Evolutionary conservation across 2,329 filamentous ascomycete genomes (phyloP).

Genomic region (Dothideomycetidae sp.): DNA sequence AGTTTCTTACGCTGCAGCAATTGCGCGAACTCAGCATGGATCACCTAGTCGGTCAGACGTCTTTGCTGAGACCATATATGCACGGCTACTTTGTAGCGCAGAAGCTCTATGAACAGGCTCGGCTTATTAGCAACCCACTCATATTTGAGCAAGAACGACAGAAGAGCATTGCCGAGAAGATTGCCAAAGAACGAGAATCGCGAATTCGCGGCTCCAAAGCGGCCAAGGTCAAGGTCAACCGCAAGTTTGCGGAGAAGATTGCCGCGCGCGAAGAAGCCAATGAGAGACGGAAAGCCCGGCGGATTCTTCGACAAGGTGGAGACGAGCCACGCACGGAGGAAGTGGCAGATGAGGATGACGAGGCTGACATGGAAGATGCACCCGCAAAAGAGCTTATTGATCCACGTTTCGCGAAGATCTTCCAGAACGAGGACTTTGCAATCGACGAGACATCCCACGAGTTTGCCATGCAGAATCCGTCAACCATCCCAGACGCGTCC

Average conservation of each 20-base stretch:
- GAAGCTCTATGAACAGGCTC: constrained; percentile 86
- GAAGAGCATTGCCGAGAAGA: constrained; percentile 85
- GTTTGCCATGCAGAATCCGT: constrained; percentile 80
- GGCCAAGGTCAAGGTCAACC: constrained; percentile 77
- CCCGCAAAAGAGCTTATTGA: constrained; percentile 46
- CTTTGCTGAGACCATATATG: constrained; percentile 88
- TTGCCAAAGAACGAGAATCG: constrained; percentile 91
- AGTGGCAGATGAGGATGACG: constrained; percentile 44
- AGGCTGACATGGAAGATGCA: constrained; percentile 34
- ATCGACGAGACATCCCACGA: constrained; percentile 83
- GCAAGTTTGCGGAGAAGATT: constrained; percentile 50
- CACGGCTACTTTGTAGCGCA: constrained; percentile 97
- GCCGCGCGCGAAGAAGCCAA: constrained; percentile 56
- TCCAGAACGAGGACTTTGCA: constrained; percentile 83
- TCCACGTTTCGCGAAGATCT: constrained; percentile 72
- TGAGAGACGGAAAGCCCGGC: constrained; percentile 31
- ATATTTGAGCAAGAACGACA: constrained; percentile 83
- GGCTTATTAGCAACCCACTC: constrained; percentile 84
- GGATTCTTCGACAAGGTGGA: constrained; percentile 44
- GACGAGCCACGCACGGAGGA: constrained; percentile 38
- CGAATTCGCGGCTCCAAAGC: constrained; percentile 78
- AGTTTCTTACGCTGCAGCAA: constrained; percentile 84
- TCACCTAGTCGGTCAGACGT: constrained; percentile 81
- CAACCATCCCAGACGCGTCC: constrained; percentile 40
- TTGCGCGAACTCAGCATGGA: constrained; percentile 72